A percentile compares a stretch with the other conserved stretches of the same genome.
Conservation (phyloP, 306 rosid genomes). For the Quercus aquifolioides region DNA sequence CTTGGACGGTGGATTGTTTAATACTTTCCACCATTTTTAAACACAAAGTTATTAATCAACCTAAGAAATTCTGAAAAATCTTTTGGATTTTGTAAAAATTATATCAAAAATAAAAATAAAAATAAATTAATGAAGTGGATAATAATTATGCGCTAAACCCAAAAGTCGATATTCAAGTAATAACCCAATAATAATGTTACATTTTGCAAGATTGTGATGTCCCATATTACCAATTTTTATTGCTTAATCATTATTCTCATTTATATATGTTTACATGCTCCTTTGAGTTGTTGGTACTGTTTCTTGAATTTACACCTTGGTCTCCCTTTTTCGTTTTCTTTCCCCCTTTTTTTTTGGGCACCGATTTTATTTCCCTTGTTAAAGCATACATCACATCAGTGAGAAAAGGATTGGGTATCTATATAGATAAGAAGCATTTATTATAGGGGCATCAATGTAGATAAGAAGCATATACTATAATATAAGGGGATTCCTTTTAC, state of each 20-base stretch:
- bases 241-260: not conserved
- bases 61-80: no score
- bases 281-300: not conserved
- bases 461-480: not conserved
- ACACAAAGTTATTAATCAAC: no score
- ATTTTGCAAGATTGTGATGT: no score
- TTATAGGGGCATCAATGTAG: not conserved
- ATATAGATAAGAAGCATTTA: not conserved
- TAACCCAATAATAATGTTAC: no score
- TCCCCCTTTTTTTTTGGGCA: not conserved
- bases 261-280: not conserved
- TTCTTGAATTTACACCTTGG: not conserved
- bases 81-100: no score
- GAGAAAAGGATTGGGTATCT: not conserved
- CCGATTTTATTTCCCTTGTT: not conserved
- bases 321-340: not conserved
- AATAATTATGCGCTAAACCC: no score
- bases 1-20: not conserved
- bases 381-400: not conserved
- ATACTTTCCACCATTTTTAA: not conserved
- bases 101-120: no score
- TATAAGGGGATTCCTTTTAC: not conserved
- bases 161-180: no score
- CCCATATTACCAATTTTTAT: no score
- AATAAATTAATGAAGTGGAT: no score